These are phyloP conservation scores for Phlegmacium glaucopus DNA, from an alignment of 768 basidiomycete species.

Conservation along the genomic window DNA sequence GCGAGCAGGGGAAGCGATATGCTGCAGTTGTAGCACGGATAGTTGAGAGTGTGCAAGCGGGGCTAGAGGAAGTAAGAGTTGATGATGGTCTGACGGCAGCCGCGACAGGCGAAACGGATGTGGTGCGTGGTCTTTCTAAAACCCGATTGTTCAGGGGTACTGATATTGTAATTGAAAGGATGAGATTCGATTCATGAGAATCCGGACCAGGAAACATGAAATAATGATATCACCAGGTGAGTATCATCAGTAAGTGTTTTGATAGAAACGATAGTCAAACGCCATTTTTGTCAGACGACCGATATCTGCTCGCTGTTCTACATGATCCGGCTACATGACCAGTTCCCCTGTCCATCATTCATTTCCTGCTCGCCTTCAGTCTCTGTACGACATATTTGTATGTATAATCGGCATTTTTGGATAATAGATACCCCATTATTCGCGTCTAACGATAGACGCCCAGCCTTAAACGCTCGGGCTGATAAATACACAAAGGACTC, in stretches of 20 bases:
- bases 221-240: constrained; percentile 92
- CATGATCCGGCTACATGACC: constrained; percentile 64
- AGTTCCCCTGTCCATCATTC: background rate
- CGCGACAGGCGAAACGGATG: constrained; percentile 38
- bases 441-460: too few species aligned
- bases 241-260: constrained; percentile 15
- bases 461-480: too few species aligned
- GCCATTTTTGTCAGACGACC: constrained; percentile 53
- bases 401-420: background rate
- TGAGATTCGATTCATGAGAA: constrained; percentile 83
- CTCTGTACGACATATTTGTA: background rate
- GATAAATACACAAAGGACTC: too few species aligned
- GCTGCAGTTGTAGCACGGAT: constrained; percentile 70
- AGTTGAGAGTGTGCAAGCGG: constrained; percentile 74
- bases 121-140: constrained; percentile 38
- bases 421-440: too few species aligned
- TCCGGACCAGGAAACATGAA: constrained; percentile 89
- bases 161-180: constrained; percentile 46
- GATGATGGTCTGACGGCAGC: constrained; percentile 34
- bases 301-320: constrained; percentile 79
- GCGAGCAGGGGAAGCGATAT: constrained; percentile 76
- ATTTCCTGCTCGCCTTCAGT: background rate
- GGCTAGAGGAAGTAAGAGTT: constrained; percentile 72
- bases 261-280: background rate
- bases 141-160: background rate